phyloP scores from a whole-genome alignment of 75 land plant species.

The Pseudotsuga menziesii region DNA sequence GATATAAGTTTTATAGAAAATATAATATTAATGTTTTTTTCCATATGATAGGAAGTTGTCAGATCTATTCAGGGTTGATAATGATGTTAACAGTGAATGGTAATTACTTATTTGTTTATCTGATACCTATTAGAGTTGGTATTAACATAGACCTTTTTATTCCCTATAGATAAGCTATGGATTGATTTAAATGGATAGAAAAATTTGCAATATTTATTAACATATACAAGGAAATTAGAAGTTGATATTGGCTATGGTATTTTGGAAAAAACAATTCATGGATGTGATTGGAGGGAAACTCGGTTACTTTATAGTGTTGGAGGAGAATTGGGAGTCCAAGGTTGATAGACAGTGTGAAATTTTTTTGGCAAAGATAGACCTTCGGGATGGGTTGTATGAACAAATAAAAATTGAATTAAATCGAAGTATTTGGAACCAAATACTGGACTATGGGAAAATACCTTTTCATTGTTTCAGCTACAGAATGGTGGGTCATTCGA shows the following conservation, averaged over 20 bases:
- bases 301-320: too few relatives aligned
- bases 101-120: background rate
- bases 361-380: too few relatives aligned
- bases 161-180: background rate
- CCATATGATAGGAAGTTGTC: background rate
- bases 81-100: background rate
- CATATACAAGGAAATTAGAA: constrained; percentile 37
- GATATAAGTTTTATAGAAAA: background rate
- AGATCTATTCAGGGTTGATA: background rate
- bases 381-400: too few relatives aligned
- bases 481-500: too few relatives aligned
- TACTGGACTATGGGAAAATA: too few relatives aligned
- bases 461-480: too few relatives aligned
- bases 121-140: background rate
- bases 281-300: too few relatives aligned
- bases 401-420: too few relatives aligned
- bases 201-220: constrained; percentile 27
- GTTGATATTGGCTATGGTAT: constrained; percentile 31
- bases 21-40: background rate
- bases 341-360: too few relatives aligned
- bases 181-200: constrained; percentile 17
- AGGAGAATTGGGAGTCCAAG: too few relatives aligned
- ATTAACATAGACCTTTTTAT: background rate
- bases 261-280: too few relatives aligned
- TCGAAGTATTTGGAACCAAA: too few relatives aligned